A percentile compares a stretch with the other conserved stretches of the same genome.
phyloP scores from a whole-genome alignment of 2,329 filamentous ascomycete species.

The Monosporascus cannonballus region DNA sequence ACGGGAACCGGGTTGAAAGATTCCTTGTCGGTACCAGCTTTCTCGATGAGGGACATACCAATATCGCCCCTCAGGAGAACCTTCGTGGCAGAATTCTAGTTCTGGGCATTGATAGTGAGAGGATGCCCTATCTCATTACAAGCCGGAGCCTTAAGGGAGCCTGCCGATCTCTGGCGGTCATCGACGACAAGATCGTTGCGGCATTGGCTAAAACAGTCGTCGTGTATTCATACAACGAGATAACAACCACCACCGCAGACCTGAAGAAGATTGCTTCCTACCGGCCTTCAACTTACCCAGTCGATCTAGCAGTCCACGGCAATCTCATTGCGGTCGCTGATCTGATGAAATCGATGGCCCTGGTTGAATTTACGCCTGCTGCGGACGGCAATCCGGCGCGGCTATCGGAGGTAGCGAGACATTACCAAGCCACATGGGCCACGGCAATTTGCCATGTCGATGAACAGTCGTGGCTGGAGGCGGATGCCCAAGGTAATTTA shows the following conservation, averaged over 20 bases:
- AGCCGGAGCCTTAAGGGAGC: constrained; percentile 69
- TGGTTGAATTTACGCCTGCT: constrained; percentile 65
- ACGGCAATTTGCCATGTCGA: constrained; percentile 72
- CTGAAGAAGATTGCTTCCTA: constrained; percentile 71
- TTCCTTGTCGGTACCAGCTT: constrained; percentile 91
- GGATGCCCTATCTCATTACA: constrained; percentile 65
- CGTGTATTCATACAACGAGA: constrained; percentile 50
- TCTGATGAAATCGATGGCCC: constrained; percentile 84
- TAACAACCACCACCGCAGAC: constrained; percentile 46
- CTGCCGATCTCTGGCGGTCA: constrained; percentile 70
- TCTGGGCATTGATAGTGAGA: constrained; percentile 72
- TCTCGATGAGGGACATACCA: constrained; percentile 53
- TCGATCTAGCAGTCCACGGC: constrained; percentile 69
- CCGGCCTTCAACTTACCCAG: constrained; percentile 75
- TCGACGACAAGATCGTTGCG: constrained; percentile 74
- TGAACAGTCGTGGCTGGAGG: constrained; percentile 70
- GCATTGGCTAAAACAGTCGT: constrained; percentile 84
- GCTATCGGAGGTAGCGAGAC: constrained; percentile 69
- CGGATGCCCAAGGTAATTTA: constrained; percentile 84
- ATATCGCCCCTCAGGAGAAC: constrained; percentile 31
- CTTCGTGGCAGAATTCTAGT: constrained; percentile 76
- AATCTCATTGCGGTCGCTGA: constrained; percentile 80
- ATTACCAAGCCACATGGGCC: constrained; percentile 76
- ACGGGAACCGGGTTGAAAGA: constrained; percentile 58
- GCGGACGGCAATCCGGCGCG: constrained; percentile 51